Conservation (phyloP, 2,329 filamentous ascomycete species). For the Alternaria burnsii region DNA sequence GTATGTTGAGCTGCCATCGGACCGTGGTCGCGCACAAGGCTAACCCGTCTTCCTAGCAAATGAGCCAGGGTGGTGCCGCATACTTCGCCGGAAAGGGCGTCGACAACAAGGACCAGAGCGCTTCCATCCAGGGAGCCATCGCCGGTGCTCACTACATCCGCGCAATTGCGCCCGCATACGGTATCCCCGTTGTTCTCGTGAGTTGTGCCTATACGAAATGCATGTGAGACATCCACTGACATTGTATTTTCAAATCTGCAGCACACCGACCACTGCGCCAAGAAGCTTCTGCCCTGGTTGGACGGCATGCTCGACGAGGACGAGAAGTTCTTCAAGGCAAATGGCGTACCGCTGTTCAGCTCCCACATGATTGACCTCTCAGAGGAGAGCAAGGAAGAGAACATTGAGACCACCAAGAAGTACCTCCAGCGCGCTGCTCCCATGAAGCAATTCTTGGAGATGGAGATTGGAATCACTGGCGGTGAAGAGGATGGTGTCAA, state of each 20-base stretch:
- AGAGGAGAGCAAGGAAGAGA: constrained; percentile 80
- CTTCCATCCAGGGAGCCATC: constrained; percentile 86
- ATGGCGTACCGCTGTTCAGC: constrained; percentile 66
- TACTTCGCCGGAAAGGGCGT: constrained; percentile 76
- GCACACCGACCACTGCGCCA: constrained; percentile 25
- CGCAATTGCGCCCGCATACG: constrained; percentile 84
- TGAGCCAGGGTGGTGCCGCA: constrained; percentile 75
- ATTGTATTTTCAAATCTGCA: no score
- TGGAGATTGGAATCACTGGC: constrained; percentile 86
- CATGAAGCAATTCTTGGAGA: constrained; percentile 98
- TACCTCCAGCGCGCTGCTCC: constrained; percentile 91
- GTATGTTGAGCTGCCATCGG: constrained; percentile 44
- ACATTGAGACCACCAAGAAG: constrained; percentile 80
- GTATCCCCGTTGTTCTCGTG: constrained; percentile 75
- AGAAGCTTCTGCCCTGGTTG: constrained; percentile 96
- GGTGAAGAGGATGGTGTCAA: constrained; percentile 93
- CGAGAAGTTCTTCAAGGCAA: constrained; percentile 92
- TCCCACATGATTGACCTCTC: constrained; percentile 97
- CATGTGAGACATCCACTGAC: no score
- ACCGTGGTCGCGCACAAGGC: constrained; percentile 12
- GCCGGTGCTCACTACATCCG: constrained; percentile 90
- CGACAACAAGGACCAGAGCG: constrained; percentile 71
- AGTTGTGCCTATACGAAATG: no score
- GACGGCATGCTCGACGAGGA: constrained; percentile 78
- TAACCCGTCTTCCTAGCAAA: constrained; percentile 62